Base-by-base conservation (phyloP, 768 basidiomycete species). In the Trametes punicea region DNA sequence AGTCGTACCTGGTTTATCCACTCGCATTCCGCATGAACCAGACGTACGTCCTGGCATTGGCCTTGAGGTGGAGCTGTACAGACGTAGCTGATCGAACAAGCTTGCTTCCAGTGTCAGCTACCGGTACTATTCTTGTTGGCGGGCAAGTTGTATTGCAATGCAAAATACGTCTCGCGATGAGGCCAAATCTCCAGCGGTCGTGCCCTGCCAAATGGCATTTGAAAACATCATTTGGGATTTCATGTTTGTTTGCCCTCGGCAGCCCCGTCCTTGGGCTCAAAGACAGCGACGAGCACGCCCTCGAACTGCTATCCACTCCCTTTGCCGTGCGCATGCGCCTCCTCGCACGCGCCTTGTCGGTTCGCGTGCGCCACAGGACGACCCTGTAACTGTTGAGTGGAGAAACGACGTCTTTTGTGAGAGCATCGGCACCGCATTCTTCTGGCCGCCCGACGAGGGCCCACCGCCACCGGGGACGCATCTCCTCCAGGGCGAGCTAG, bases 11-110 rank as follows among this genome's bases (percentile, higher is more conserved):
- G 11, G 54, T 51, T 4, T 80, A 77, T 46, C 70, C 68, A 3
- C 71, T 82, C 13, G 67, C 74, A 16, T 66, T 85, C 53, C 77
- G 71, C 60, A 73, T 77, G 2, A 77, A 83, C 61, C 75, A 80
- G 53, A 75, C 70, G 83, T 84, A 56, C 26, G 70, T 64, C 8
- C 23, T 23, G n/a, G 30, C n/a, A 31, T n/a, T 6, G 26, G 39
- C 3, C 7, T 30, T 23, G 21, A n/a, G n/a, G 18, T 9, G 7
- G 20, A 25, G 21, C 23, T 13, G 42, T n/a, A 15, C 31, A 23
- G 21, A 18, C 23, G 25, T 30, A 29, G 25, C 45, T 50, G 34
- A 50, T n/a, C 10, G 23, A 18, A 34, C 29, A 40, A 36, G 52
- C 23, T 27, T 13, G 27, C 63, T 70, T 6, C 58, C 75, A 11